Percentiles rank a stretch among this genome's conserved stretches.
These are phyloP conservation scores for Cercophora samala DNA, from an alignment of 495 filamentous ascomycete species.

Conservation along the genomic window DNA sequence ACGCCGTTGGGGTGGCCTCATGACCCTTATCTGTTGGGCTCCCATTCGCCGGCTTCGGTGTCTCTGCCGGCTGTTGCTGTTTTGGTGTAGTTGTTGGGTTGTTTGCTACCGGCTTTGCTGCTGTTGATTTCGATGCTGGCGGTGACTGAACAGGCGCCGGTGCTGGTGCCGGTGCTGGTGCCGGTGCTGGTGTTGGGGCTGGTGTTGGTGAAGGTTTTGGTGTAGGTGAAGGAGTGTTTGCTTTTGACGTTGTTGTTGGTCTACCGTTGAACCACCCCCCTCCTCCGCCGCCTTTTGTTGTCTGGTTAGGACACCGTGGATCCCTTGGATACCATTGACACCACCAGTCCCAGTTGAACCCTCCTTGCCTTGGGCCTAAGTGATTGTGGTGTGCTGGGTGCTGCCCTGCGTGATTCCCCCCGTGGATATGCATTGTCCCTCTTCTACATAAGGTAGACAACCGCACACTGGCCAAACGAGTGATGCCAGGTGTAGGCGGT, in stretches of 20 bases:
- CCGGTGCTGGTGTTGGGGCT: not conserved
- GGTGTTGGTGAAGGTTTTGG: not conserved
- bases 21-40: not conserved
- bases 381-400: not conserved
- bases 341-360: not conserved
- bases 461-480: not conserved
- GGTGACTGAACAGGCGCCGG: not conserved
- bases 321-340: not conserved
- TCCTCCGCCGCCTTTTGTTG: not conserved
- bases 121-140: not conserved
- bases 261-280: not conserved
- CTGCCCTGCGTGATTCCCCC: not conserved
- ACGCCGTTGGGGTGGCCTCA: not conserved
- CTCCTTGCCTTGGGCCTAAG: not conserved
- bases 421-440: constrained; percentile 1
- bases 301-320: not conserved
- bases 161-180: not conserved
- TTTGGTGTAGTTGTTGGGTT: not conserved
- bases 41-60: not conserved
- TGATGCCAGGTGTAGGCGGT: not conserved
- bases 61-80: not conserved
- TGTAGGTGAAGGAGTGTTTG: not conserved
- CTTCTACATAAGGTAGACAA: not conserved
- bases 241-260: not conserved
- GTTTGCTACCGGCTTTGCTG: constrained; percentile 1